Percentiles rank a stretch among this genome's conserved stretches.
Evolutionary conservation across 148 eudicot genomes (phyloP).

Genomic region (Rhododendron henanense): DNA sequence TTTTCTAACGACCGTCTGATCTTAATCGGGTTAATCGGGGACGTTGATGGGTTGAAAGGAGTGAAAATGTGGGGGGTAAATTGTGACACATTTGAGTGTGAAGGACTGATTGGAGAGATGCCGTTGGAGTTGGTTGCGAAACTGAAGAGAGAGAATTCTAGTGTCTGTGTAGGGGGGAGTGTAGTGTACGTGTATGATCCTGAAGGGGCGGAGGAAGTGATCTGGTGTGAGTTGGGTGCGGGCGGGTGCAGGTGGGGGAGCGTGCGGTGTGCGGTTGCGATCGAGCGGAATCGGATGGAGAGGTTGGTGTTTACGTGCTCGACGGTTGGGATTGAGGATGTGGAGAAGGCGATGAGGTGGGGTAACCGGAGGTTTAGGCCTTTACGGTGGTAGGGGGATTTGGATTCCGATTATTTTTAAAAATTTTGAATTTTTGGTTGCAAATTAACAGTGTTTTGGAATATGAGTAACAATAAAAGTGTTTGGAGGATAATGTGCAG

Average conservation of each 20-base stretch:
- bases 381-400: not conserved
- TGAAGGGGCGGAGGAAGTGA: constrained; percentile 30
- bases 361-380: constrained; percentile 14
- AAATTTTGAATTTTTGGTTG: not conserved
- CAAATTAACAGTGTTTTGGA: not conserved
- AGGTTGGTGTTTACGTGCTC: constrained; percentile 46
- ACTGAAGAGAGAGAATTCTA: constrained; percentile 24
- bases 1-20: constrained; percentile 33
- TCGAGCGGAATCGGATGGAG: constrained; percentile 21
- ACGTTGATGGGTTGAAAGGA: constrained; percentile 12
- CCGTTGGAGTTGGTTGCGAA: constrained; percentile 37
- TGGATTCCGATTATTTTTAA: not conserved
- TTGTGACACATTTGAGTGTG: constrained; percentile 14
- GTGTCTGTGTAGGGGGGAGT: constrained; percentile 24
- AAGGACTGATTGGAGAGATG: constrained; percentile 44
- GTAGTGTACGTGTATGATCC: constrained; percentile 34
- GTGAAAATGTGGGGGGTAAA: constrained; percentile 46
- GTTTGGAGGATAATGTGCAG: not conserved
- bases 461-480: not conserved
- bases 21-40: constrained; percentile 39
- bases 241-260: constrained; percentile 47
- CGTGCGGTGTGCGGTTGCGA: constrained; percentile 28
- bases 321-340: constrained; percentile 36
- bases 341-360: constrained; percentile 34
- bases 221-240: constrained; percentile 31